phyloP scores from a whole-genome alignment of 768 basidiomycete genomes.

The Tephrocybe sp. region DNA sequence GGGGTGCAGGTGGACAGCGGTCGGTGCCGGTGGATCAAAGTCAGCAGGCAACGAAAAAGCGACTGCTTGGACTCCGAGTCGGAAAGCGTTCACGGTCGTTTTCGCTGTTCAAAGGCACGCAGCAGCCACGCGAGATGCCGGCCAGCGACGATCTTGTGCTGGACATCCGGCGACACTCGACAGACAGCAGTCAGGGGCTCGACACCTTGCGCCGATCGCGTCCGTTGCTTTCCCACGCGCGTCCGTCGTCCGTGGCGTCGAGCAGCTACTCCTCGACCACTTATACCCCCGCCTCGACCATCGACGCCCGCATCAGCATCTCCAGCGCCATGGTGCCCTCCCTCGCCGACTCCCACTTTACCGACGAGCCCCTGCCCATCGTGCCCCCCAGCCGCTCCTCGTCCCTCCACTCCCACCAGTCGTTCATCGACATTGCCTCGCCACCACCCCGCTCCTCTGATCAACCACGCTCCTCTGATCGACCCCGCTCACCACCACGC shows the following conservation, averaged over 20 bases:
- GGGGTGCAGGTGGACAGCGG: slow-evolving; percentile 8
- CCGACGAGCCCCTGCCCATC: slow-evolving; percentile 23
- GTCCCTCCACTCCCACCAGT: slow-evolving; percentile 20
- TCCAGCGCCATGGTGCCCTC: slow-evolving; percentile 41
- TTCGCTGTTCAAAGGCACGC: too few species aligned
- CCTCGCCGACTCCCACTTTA: slow-evolving; percentile 29
- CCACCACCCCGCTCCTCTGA: slow-evolving; percentile 18
- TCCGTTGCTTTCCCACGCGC: slow-evolving; percentile 35
- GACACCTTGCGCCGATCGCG: slow-evolving; percentile 21
- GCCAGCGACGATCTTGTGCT: slow-evolving; percentile 16
- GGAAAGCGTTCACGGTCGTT: too few species aligned
- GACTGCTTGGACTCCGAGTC: slow-evolving; percentile 17
- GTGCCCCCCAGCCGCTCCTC: slow-evolving; percentile 18
- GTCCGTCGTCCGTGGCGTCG: slow-evolving; percentile 20
- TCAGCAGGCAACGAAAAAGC: slow-evolving; percentile 11
- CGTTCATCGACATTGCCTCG: slow-evolving; percentile 36
- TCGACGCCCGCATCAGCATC: slow-evolving; percentile 42
- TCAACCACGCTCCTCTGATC: slow-evolving; percentile 4
- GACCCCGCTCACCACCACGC: slow-evolving; percentile 20
- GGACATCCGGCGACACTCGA: slow-evolving; percentile 22
- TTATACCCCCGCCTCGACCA: slow-evolving; percentile 29
- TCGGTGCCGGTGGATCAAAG: slow-evolving; percentile 14
- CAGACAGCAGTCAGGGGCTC: background rate
- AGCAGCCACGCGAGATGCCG: slow-evolving; percentile 8
- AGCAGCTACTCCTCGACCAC: slow-evolving; percentile 28